These are phyloP conservation scores for Marasmius oreades DNA, from an alignment of 1,284 basidiomycete genomes.

Conservation along the genomic window DNA sequence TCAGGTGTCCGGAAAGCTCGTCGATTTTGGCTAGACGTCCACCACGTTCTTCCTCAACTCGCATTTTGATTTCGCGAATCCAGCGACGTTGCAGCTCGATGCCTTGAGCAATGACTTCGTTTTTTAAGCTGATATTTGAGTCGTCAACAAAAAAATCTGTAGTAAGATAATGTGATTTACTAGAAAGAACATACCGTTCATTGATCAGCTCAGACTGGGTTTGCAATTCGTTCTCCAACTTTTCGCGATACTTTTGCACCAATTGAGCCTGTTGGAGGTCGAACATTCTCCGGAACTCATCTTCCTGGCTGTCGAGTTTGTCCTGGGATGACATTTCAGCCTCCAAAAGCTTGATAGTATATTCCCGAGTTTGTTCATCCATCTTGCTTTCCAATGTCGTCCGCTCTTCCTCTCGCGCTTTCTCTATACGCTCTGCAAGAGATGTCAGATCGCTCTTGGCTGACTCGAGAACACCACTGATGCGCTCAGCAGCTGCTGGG, in stretches of 20 bases:
- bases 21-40: slow-evolving; percentile 94
- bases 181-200: slow-evolving; percentile 68
- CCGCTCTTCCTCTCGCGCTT: slow-evolving; percentile 81
- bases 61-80: slow-evolving; percentile 94
- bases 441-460: slow-evolving; percentile 85
- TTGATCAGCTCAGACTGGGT: slow-evolving; percentile 94
- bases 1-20: slow-evolving; percentile 86
- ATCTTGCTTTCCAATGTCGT: slow-evolving; percentile 74
- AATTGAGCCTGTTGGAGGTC: slow-evolving; percentile 78
- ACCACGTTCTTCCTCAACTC: slow-evolving; percentile 95
- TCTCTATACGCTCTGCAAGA: slow-evolving; percentile 76
- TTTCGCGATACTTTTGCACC: slow-evolving; percentile 79
- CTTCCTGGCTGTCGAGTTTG: slow-evolving; percentile 83
- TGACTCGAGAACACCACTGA: slow-evolving; percentile 65
- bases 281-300: slow-evolving; percentile 81
- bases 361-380: slow-evolving; percentile 82
- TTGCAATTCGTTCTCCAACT: slow-evolving; percentile 83
- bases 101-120: slow-evolving; percentile 94
- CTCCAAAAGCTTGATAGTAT: slow-evolving; percentile 79
- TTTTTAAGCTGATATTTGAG: slow-evolving; percentile 66
- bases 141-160: background rate
- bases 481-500: slow-evolving; percentile 65
- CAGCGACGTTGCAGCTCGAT: slow-evolving; percentile 96
- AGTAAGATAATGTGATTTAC: background rate
- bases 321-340: slow-evolving; percentile 83